Evolutionary conservation across 805 yeast genomes (phyloP), one percentile per base, ranked within the genome.

Genomic region (Sugiyamaella floridensis): DNA sequence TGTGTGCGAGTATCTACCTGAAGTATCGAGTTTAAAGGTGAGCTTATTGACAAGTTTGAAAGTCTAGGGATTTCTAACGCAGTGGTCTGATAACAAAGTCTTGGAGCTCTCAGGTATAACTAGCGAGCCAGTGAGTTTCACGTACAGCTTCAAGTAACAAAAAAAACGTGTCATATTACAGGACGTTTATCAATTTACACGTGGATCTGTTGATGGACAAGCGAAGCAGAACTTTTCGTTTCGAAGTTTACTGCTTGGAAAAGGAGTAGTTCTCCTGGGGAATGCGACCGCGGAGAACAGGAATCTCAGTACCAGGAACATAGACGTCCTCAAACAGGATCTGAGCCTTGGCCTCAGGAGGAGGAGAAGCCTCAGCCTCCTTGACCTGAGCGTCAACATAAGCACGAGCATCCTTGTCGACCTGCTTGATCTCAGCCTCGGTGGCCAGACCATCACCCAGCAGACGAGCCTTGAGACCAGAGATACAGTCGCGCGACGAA

Each of bases 401-500:
- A 66, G 86, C 82, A 79, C 99, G 89, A 58, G 96, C 97, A 62
- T 86, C 89, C 79, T 93, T 93, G 77, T 93, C 99, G 70, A 89
- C 86, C 56, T 86, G 72, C 79, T 89, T 92, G 73, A 93, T 80
- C 78, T 93, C 98, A 55, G 85, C 95, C 79, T 92, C 99, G 56
- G 95, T 78, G 58, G 97, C 95, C 64, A 93, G 82, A 58, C 78
- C 81, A 70, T 82, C 78, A 63, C 89, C 97, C 66, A 90, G 71
- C 61, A 93, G 76, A 58, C 82, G 86, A 66, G 83, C 83, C 81
- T 90, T 92, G 70, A 93, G 82, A 63, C 98, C 98, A 53, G 96
- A 90, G 72, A 93, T 89, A 64, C 98, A 97, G 73, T 93, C 99
- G 72, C 86, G 89, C 79, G 89, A 86, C 44, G 98, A 89, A 80